Percentiles rank a stretch among this genome's conserved stretches.
Conservation (phyloP, 2,329 filamentous ascomycete genomes). For the Cladosporium halotolerans region DNA sequence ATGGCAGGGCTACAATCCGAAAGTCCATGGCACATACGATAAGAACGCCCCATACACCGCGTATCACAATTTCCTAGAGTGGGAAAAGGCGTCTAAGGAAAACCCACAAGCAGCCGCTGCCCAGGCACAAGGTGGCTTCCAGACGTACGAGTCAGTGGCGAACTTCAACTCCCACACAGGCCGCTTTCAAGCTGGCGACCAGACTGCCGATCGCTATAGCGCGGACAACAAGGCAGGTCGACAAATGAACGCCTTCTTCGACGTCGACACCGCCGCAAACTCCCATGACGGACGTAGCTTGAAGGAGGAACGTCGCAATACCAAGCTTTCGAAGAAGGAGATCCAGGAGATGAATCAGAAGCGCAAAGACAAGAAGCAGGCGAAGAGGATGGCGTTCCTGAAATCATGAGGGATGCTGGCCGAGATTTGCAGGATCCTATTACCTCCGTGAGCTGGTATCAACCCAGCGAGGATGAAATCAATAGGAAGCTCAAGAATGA, state of each 20-base stretch:
- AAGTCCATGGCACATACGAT: constrained; percentile 94
- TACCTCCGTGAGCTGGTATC: too few species aligned
- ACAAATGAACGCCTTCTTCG: constrained; percentile 92
- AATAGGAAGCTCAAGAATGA: too few species aligned
- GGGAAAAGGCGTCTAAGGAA: constrained; percentile 27
- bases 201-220: constrained; percentile 68
- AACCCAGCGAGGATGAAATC: too few species aligned
- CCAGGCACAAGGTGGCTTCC: constrained; percentile 14
- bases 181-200: constrained; percentile 63
- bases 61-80: constrained; percentile 21
- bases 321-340: constrained; percentile 79
- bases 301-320: constrained; percentile 80
- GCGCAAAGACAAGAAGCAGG: constrained; percentile 80
- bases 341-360: constrained; percentile 90
- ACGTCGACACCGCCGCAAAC: constrained; percentile 90
- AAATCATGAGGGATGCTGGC: constrained; percentile 51
- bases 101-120: constrained; percentile 21
- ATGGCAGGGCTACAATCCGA: constrained; percentile 74
- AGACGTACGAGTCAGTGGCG: constrained; percentile 58
- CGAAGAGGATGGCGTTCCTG: constrained; percentile 88
- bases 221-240: constrained; percentile 81
- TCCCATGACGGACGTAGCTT: constrained; percentile 83
- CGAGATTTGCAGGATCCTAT: too few species aligned
- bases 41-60: constrained; percentile 78
- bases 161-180: constrained; percentile 92